Conservation (phyloP, 2,329 filamentous ascomycete genomes). For the Juglanconis oblonga region DNA sequence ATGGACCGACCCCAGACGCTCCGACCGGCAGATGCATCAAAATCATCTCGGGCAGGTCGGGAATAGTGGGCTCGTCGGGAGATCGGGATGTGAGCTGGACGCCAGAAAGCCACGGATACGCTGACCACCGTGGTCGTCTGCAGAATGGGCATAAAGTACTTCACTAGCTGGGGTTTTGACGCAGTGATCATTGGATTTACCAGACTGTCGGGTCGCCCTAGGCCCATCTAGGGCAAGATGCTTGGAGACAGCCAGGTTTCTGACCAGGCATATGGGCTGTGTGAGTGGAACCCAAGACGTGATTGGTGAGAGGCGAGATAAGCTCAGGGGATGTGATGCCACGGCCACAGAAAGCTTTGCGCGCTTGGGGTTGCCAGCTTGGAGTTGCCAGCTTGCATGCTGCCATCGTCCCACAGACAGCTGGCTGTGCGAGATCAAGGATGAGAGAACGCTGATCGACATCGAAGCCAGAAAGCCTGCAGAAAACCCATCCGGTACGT, state of each 20-base stretch:
- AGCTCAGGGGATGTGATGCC: too few species aligned
- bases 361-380: not conserved
- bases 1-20: not conserved
- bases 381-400: not conserved
- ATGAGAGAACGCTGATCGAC: too few species aligned
- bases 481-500: too few species aligned
- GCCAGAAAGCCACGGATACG: not conserved
- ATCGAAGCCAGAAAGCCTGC: too few species aligned
- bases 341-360: not conserved
- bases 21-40: not conserved
- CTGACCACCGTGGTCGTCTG: not conserved
- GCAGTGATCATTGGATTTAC: not conserved
- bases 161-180: too few species aligned
- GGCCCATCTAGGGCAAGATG: not conserved
- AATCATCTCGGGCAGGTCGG: not conserved
- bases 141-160: not conserved
- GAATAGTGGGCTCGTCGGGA: not conserved
- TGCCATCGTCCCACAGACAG: not conserved
- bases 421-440: too few species aligned
- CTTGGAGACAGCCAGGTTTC: too few species aligned
- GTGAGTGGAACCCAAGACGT: too few species aligned
- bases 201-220: not conserved
- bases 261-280: too few species aligned
- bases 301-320: too few species aligned
- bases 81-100: not conserved